Base-by-base conservation (phyloP, 164 flowering plant species). In the Chimonanthus salicifolius region DNA sequence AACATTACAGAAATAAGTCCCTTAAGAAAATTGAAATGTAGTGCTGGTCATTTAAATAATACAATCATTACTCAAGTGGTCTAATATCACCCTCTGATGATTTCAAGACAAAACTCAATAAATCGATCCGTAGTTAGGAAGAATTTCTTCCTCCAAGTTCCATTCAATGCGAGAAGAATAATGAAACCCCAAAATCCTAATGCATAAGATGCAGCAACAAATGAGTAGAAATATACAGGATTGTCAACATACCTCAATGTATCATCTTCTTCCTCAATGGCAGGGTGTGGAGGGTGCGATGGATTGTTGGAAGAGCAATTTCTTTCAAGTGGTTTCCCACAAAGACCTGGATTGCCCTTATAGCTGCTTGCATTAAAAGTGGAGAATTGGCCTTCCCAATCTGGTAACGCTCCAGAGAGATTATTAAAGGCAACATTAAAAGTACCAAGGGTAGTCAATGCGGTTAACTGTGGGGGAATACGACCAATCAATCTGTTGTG, bases 381-480 rank as follows among this genome's bases (percentile, higher is more conserved):
- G 13, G 7, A 10, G 20, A 69, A 69, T 50, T 69, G 71, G 1
- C 21, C 5, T n/a, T 54, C n/a, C 45, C 9, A 20, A 33, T 46
- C 5, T 51, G 62, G 71, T 4, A 69, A 7, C 2, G 1, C 62
- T 2, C 71, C 71, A 8, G 71, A 49, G 4, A 69, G 49, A n/a
- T 20, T 69, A 46, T 69, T 69, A 46, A 49, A 69, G 71, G 71
- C 45, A 11, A 69, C 71, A 21, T n/a, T 69, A 21, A 69, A 69
- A 50, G 62, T 49, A 44, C 62, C 1, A 6, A 69, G 46, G 9
- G 71, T n/a, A 10, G 6, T 3, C 45, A 69, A 62, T 20, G 8
- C 15, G 50, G 16, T 15, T 50, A 69, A 18, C 15, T 69, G 45
- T 7, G 58, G 71, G 10, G 71, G 71, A 54, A 63, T 63, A 3